phyloP scores from a whole-genome alignment of 1,284 basidiomycete genomes.

The Peniophora sp. region DNA sequence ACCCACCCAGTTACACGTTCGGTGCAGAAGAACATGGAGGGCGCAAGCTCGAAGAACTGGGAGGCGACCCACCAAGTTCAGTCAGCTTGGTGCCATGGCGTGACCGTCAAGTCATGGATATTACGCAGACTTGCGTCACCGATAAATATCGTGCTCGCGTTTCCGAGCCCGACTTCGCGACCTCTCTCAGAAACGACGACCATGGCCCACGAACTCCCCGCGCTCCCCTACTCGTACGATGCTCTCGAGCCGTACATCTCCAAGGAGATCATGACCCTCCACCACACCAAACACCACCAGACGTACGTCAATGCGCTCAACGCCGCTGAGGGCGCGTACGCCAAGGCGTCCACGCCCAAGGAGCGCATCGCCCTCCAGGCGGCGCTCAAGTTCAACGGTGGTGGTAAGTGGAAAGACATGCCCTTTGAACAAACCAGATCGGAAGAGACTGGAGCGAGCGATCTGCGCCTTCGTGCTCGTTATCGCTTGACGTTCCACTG shows the following conservation, averaged over 20 bases:
- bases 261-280: slow-evolving; percentile 83
- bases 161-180: no score
- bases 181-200: no score
- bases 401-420: slow-evolving; percentile 44
- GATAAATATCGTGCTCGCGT: not conserved
- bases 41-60: no score
- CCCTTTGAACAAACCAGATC: not conserved
- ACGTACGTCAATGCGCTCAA: slow-evolving; percentile 89
- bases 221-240: slow-evolving; percentile 88
- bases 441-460: no score
- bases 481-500: not conserved
- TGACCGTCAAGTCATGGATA: not conserved
- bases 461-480: slow-evolving; percentile 1
- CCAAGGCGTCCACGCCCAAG: slow-evolving; percentile 59
- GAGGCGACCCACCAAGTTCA: no score
- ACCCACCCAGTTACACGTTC: no score
- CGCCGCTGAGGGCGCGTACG: slow-evolving; percentile 82
- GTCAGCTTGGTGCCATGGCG: not conserved
- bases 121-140: not conserved
- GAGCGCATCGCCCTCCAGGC: slow-evolving; percentile 81
- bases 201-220: slow-evolving; percentile 43
- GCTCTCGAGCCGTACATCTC: slow-evolving; percentile 75
- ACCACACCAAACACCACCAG: slow-evolving; percentile 96
- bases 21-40: no score
- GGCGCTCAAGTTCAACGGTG: slow-evolving; percentile 89